A percentile compares a stretch with the other conserved stretches of the same genome.
These are phyloP conservation scores for Lentinula novae-zelandiae DNA, from an alignment of 1,284 basidiomycete species.

Conservation along the genomic window DNA sequence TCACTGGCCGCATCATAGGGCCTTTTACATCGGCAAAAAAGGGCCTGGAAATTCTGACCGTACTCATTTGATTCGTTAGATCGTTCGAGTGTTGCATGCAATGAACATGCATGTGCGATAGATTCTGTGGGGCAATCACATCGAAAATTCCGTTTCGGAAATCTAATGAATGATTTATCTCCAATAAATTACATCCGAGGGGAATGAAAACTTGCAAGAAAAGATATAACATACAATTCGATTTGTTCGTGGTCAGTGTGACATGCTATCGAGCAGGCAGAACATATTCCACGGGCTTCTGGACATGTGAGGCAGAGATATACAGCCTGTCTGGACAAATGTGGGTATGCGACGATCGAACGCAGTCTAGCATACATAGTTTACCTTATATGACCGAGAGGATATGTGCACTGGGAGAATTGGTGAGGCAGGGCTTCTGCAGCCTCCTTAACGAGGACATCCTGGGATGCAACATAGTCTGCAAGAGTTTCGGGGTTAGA, in stretches of 20 bases:
- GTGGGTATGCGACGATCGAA: conserved; percentile 1
- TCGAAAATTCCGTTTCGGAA: conserved; percentile 75
- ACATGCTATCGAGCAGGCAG: conserved; percentile 79
- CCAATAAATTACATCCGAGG: not conserved
- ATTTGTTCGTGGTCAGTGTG: conserved; percentile 79
- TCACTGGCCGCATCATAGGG: conserved; percentile 69
- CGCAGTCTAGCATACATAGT: not conserved
- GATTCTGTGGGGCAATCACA: conserved; percentile 76
- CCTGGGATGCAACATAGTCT: conserved; percentile 57
- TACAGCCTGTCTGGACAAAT: conserved; percentile 53
- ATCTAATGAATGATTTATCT: conserved; percentile 30
- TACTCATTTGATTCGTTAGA: conserved; percentile 60
- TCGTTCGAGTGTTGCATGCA: conserved; percentile 50
- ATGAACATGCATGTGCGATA: conserved; percentile 55
- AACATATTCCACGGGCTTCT: conserved; percentile 56
- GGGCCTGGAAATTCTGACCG: conserved; percentile 63
- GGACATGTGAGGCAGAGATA: conserved; percentile 74
- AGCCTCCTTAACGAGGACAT: conserved; percentile 60
- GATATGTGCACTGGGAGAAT: conserved; percentile 71
- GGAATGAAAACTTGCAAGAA: not conserved
- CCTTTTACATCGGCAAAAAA: conserved; percentile 70
- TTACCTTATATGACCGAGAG: conserved; percentile 52
- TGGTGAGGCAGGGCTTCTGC: conserved; percentile 70
- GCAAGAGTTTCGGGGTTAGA: conserved; percentile 28
- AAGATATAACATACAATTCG: conserved; percentile 46